Conservation (phyloP, 208 protist species). For the Acanthamoeba healyi region DNA sequence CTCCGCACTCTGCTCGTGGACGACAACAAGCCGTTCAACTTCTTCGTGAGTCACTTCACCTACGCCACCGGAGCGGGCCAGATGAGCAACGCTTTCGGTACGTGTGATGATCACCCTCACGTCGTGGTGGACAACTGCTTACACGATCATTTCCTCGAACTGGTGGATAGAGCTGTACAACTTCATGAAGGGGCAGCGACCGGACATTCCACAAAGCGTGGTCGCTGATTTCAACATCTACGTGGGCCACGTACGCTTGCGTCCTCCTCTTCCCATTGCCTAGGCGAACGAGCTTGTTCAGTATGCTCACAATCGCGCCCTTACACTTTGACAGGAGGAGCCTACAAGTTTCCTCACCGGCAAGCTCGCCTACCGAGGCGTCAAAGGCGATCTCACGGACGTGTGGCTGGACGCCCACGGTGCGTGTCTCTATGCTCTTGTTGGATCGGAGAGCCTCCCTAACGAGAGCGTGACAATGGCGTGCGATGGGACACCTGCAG, state of each 20-base stretch:
- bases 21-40: slow-evolving; percentile 30
- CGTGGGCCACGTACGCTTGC: neutral
- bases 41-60: slow-evolving; percentile 57
- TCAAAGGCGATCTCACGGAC: slow-evolving; percentile 15
- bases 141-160: neutral
- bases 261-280: no score
- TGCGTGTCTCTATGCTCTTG: neutral
- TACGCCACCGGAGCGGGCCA: slow-evolving; percentile 33
- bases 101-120: no score
- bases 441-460: neutral
- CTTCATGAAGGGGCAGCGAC: slow-evolving; percentile 44
- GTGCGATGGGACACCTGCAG: neutral
- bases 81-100: slow-evolving; percentile 67
- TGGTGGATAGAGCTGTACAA: neutral
- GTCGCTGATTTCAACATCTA: slow-evolving; percentile 70
- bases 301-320: neutral
- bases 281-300: no score
- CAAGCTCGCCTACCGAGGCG: neutral
- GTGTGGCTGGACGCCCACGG: slow-evolving; percentile 1
- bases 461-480: neutral
- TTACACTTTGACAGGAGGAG: slow-evolving; percentile 7
- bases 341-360: slow-evolving; percentile 52
- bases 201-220: slow-evolving; percentile 3
- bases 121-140: no score
- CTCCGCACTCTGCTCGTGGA: neutral